Base-by-base conservation (phyloP, 2,329 filamentous ascomycete genomes). In the Monilinia fructicola region DNA sequence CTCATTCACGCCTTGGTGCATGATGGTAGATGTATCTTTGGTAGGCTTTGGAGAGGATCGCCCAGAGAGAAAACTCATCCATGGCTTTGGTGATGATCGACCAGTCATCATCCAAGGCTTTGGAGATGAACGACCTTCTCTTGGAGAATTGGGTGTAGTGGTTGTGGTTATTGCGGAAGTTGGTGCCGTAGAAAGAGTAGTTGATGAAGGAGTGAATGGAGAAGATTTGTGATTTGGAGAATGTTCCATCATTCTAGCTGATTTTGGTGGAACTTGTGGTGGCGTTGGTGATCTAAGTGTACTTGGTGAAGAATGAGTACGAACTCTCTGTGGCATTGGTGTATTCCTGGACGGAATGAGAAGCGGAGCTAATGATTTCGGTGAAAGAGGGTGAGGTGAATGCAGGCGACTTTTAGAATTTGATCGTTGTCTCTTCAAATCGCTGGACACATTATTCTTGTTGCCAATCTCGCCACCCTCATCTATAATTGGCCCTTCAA, bases 291-390 rank as follows among this genome's bases (percentile, higher is more conserved):
- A 78, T 56, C 82, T 80, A 38, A 83, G 78, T 64, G 82, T 81
- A 67, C 73, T 81, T 59, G 31, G 35, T 31, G 74, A 73, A 26
- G 62, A 58, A 65, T 71, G 52, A 38, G 63, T 69, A 42, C 61
- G 66, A 26, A 72, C 64, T 59, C 69, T 59, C 52, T 70, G 69
- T 56, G 69, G 61, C 53, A 67, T 65, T 53, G 69, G 58, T 35
- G 65, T 64, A 38, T 66, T 69, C 31, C 67, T 64, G 18, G 67
- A 48, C 9, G 85, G 86, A 67, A 88, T 88, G 50, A 86, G 81
- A 28, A 88, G 80, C 35, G 85, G 86, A 1, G 85, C 76, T 9
- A 88, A 79, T 55, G 79, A 80, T 74, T 81, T 86, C 23, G 84
- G 84, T 14, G 84, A 85, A 48, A 81, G 75, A n/a, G 79, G 81